Percentiles rank a stretch among this genome's conserved stretches.
phyloP scores from a whole-genome alignment of 1,139 yeast genomes.

The Pichia sp. region DNA sequence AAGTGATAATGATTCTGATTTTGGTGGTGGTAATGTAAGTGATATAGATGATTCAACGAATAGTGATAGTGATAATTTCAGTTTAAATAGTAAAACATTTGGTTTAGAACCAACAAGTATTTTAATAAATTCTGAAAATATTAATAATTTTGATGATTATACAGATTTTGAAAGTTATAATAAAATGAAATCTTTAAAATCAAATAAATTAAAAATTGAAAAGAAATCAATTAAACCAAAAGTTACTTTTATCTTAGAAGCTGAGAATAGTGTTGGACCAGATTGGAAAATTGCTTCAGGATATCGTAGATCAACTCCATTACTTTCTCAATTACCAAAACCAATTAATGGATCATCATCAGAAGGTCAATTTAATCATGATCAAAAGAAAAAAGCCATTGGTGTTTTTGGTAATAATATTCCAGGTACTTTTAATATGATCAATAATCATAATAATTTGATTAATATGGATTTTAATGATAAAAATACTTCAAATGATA shows the following conservation, averaged over 20 bases:
- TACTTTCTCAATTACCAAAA: slow-evolving; percentile 40
- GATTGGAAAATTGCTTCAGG: slow-evolving; percentile 43
- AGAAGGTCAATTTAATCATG: slow-evolving; percentile 13
- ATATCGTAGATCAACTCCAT: slow-evolving; percentile 42
- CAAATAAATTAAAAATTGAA: background rate
- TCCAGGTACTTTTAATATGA: slow-evolving; percentile 16
- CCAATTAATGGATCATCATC: slow-evolving; percentile 15
- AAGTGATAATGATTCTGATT: slow-evolving; percentile 2
- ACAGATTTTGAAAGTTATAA: slow-evolving; percentile 22
- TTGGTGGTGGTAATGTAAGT: slow-evolving; percentile 1
- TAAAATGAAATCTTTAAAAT: slow-evolving; percentile 4
- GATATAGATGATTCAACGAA: slow-evolving; percentile 1
- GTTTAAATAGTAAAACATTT: background rate
- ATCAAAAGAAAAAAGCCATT: slow-evolving; percentile 10
- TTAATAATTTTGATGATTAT: slow-evolving; percentile 9
- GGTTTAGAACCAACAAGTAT: background rate
- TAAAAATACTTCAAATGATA: background rate
- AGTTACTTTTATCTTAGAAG: slow-evolving; percentile 28
- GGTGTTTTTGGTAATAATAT: slow-evolving; percentile 22
- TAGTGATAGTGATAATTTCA: background rate
- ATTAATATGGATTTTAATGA: background rate
- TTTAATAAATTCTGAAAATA: background rate
- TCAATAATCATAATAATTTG: slow-evolving; percentile 1
- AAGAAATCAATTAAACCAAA: background rate
- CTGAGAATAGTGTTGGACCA: slow-evolving; percentile 41